These are phyloP conservation scores for Juglanconis sp. DNA, from an alignment of 2,329 filamentous ascomycete species.

Conservation along the genomic window DNA sequence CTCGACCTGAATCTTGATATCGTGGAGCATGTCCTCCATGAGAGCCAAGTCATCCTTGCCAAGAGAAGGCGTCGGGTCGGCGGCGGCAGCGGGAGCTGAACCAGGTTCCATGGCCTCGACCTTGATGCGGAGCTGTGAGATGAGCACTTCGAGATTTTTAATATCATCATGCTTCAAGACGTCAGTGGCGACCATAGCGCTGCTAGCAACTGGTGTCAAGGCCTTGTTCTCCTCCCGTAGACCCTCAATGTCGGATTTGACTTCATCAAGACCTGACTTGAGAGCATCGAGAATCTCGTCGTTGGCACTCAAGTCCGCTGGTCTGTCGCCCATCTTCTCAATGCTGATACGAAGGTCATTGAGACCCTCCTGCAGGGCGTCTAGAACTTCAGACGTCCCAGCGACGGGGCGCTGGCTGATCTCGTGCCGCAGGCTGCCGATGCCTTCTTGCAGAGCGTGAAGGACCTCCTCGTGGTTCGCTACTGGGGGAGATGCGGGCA, in stretches of 20 bases:
- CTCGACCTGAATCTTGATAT: slow-evolving; percentile 36
- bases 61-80: slow-evolving; percentile 27
- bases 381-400: slow-evolving; percentile 83
- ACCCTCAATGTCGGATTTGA: slow-evolving; percentile 74
- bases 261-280: slow-evolving; percentile 72
- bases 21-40: slow-evolving; percentile 53
- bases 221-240: slow-evolving; percentile 61
- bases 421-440: slow-evolving; percentile 73
- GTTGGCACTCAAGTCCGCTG: slow-evolving; percentile 76
- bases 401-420: slow-evolving; percentile 61
- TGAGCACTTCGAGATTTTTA: slow-evolving; percentile 79
- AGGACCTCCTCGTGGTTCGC: slow-evolving; percentile 63
- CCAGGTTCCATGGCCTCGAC: slow-evolving; percentile 70
- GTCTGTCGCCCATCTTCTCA: slow-evolving; percentile 74
- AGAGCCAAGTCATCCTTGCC: slow-evolving; percentile 53
- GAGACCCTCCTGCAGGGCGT: slow-evolving; percentile 85
- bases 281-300: slow-evolving; percentile 88
- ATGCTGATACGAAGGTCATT: slow-evolving; percentile 74
- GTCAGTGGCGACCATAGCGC: slow-evolving; percentile 48
- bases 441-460: slow-evolving; percentile 65
- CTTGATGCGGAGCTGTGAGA: slow-evolving; percentile 79
- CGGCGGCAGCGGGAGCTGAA: slow-evolving; percentile 35
- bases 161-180: slow-evolving; percentile 68
- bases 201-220: slow-evolving; percentile 50
- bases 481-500: slow-evolving; percentile 51